Base-by-base conservation (phyloP, 495 filamentous ascomycete genomes). In the Aspergillus ostianus region DNA sequence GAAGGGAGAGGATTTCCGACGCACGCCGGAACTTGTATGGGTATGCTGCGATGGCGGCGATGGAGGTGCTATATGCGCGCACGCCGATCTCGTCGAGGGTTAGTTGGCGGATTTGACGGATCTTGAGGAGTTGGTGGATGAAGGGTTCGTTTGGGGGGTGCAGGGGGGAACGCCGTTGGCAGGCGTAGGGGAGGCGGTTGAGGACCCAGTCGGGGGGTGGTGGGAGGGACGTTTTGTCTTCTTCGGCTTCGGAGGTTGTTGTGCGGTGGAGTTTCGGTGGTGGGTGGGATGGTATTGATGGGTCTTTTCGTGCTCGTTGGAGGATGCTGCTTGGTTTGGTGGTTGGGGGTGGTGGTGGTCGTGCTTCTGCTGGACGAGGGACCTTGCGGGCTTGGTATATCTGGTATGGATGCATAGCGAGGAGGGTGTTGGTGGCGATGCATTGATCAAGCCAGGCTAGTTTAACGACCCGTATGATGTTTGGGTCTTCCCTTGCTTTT, bases 31-130 rank as follows among this genome's bases (percentile, higher is more conserved):
- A 62, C 26, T 67, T 69, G 58, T 88, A 82, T 0, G 94, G 93
- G 65, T 97, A 98, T 12, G 94, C 90, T 15, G 88, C 84, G 2
- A 98, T 64, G 0, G 89, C 73, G 12, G 94, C 91, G 56, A 98
- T 97, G 51, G 86, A 86, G 6, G 87, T 91, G 55, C 89, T 91
- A 68, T 98, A 98, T 0, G 93, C 92, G n/a, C 90, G 83, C 0
- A 92, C 84, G 13, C 91, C 91, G 51, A 95, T 87, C 23, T 89
- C 79, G 61, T 96, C 91, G 3, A 83, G 83, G 0, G 79, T 85
- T 9, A 98, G 77, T 8, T 83, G 77, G 26, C 93, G 83, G 2
- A 90, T 82, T 3, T 83, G 81, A 17, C 85, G 83, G 61, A 98
- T 90, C 44, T 89, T 89, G 58, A 87, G 75, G 1, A 98, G 80